phyloP scores from a whole-genome alignment of 495 filamentous ascomycete species.

The Lepraria neglecta region DNA sequence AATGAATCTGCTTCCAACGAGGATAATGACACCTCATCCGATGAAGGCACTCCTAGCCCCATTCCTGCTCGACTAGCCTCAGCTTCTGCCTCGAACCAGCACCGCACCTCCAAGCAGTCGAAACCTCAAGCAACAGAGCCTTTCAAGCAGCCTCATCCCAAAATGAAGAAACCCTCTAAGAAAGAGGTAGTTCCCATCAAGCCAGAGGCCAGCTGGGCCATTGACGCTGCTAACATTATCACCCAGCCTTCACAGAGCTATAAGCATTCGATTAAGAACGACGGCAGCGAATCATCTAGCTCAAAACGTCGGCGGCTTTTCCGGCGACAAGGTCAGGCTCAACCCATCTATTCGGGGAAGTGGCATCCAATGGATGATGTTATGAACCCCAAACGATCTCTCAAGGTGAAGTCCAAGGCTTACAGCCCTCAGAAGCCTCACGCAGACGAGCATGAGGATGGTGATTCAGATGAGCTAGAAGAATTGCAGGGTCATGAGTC shows the following conservation, averaged over 20 bases:
- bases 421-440: too few species aligned
- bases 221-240: not conserved
- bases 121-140: not conserved
- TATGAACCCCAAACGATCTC: conserved; percentile 24
- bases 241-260: not conserved
- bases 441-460: too few species aligned
- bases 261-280: not conserved
- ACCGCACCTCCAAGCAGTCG: not conserved
- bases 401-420: conserved; percentile 1
- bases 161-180: not conserved
- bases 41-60: not conserved
- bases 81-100: too few species aligned
- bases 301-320: conserved; percentile 5
- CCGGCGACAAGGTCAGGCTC: not conserved
- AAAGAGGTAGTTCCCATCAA: not conserved
- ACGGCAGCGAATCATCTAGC: not conserved
- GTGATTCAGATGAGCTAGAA: not conserved
- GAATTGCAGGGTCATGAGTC: not conserved
- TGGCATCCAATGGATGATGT: conserved; percentile 35
- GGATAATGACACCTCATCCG: not conserved
- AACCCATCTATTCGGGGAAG: conserved; percentile 30
- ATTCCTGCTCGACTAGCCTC: not conserved
- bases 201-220: not conserved
- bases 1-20: not conserved
- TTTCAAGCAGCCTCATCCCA: not conserved